phyloP scores from a whole-genome alignment of 345 rosid species.

The Sisymbrium irio region DNA sequence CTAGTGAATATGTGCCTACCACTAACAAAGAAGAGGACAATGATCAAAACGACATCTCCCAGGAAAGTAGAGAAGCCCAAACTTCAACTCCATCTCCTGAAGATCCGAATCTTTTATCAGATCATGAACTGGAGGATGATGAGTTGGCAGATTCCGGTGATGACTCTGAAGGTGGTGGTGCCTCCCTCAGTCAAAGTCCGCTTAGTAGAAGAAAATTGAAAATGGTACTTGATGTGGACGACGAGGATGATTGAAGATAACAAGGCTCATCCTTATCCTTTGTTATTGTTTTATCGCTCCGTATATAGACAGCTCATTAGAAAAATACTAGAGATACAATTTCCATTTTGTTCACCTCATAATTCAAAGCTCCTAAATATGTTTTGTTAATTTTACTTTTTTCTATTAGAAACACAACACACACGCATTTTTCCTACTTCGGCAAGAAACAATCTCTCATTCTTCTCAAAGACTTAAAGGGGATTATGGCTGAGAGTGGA shows the following conservation, averaged over 20 bases:
- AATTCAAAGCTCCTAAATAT: too few species aligned
- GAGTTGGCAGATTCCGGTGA: constrained; percentile 40
- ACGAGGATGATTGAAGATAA: constrained; percentile 50
- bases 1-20: background rate
- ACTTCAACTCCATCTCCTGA: constrained; percentile 23
- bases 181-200: constrained; percentile 29
- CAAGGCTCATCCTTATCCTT: background rate
- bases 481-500: too few species aligned
- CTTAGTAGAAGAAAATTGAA: constrained; percentile 53
- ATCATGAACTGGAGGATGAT: constrained; percentile 37
- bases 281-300: background rate
- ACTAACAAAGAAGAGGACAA: constrained; percentile 11
- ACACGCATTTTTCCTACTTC: too few species aligned
- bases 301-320: too few species aligned
- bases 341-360: too few species aligned
- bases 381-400: too few species aligned
- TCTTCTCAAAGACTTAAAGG: too few species aligned
- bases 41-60: constrained; percentile 11
- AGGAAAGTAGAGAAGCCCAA: constrained; percentile 1
- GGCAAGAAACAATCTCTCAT: too few species aligned
- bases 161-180: constrained; percentile 47
- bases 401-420: too few species aligned
- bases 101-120: constrained; percentile 23
- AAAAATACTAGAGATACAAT: too few species aligned
- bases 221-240: constrained; percentile 60